phyloP scores from a whole-genome alignment of 2,329 filamentous ascomycete genomes.

The Bipolaris oryzae region DNA sequence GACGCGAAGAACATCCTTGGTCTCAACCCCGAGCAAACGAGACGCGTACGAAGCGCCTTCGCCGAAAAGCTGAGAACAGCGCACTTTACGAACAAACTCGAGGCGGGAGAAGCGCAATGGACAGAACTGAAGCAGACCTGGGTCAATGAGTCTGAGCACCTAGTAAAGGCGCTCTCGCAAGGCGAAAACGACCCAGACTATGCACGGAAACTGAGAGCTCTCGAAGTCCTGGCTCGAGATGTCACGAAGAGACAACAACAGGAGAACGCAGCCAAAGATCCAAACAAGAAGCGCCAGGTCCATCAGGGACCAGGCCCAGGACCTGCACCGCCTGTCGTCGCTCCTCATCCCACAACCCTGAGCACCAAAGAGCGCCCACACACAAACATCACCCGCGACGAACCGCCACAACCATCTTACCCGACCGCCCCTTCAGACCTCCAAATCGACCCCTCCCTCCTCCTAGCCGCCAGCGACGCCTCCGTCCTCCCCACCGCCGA shows the following conservation, averaged over 20 bases:
- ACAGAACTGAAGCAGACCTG: slow-evolving; percentile 70
- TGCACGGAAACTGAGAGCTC: slow-evolving; percentile 64
- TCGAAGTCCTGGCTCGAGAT: slow-evolving; percentile 75
- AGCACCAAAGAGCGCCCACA: slow-evolving; percentile 42
- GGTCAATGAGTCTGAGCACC: slow-evolving; percentile 63
- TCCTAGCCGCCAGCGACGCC: slow-evolving; percentile 62
- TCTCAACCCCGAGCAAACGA: slow-evolving; percentile 70
- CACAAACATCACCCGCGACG: slow-evolving; percentile 3
- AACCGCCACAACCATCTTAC: slow-evolving; percentile 20
- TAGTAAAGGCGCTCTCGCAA: slow-evolving; percentile 61
- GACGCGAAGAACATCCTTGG: slow-evolving; percentile 76
- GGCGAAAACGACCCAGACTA: slow-evolving; percentile 61
- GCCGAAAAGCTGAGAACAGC: slow-evolving; percentile 68
- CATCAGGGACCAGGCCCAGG: slow-evolving; percentile 52
- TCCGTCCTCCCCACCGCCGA: slow-evolving; percentile 41
- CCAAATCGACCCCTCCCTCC: slow-evolving; percentile 68
- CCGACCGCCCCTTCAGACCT: slow-evolving; percentile 50
- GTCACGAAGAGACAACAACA: slow-evolving; percentile 78
- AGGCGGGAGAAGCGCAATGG: slow-evolving; percentile 75
- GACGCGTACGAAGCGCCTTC: slow-evolving; percentile 69
- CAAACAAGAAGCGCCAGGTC: slow-evolving; percentile 52
- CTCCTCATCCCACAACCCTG: slow-evolving; percentile 19
- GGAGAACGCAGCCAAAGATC: slow-evolving; percentile 64
- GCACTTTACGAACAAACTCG: slow-evolving; percentile 74
- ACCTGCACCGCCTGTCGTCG: slow-evolving; percentile 42